Base-by-base conservation (phyloP, 2,329 filamentous ascomycete species). In the Cercospora janseana region DNA sequence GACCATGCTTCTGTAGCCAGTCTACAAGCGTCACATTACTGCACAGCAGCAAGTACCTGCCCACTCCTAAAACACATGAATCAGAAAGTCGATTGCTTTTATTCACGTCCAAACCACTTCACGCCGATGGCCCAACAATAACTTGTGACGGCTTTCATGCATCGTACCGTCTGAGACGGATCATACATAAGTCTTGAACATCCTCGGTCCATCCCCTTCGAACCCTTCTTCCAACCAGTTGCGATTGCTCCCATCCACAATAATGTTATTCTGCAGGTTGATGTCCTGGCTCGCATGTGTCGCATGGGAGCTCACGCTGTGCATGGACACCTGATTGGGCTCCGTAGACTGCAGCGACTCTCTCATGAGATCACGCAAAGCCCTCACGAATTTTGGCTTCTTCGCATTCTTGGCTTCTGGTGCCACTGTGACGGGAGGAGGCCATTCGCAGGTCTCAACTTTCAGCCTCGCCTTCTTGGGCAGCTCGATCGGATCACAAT, bases 181-280 rank as follows among this genome's bases (percentile, higher is more conserved):
- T 38, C 35, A 40, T 26, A 40, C 2, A 26, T 40, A 40, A 7
- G 35, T 24, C 35, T 26, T 40, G 6, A 40, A 20, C 35, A 40
- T 48, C 45, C 35, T 23, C 26, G 16, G 6, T 1, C 24, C 35
- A 31, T 48, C 45, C 7, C 35, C 45, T 29, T 40, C 45, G 8
- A 48, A 38, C 20, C 45, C 45, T 31, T 48, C 45, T n/a, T 48
- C 26, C 34, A 48, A 16, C 45, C 45, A 48, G 35, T 35, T 32
- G 16, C 45, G 45, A 21, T 48, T 48, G 10, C 26, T 28, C 18
- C 45, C 45, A 41, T 48, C 45, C 4, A 48, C 45, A 23, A 48
- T 48, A 15, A 41, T 48, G 6, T 48, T 48, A 21, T 46, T 21
- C 43, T 46, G 43, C 43, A 46, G 13, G 26, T 35, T 32, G n/a